These are phyloP conservation scores for Xylaria castorea DNA, from an alignment of 495 filamentous ascomycete genomes.

Conservation along the genomic window DNA sequence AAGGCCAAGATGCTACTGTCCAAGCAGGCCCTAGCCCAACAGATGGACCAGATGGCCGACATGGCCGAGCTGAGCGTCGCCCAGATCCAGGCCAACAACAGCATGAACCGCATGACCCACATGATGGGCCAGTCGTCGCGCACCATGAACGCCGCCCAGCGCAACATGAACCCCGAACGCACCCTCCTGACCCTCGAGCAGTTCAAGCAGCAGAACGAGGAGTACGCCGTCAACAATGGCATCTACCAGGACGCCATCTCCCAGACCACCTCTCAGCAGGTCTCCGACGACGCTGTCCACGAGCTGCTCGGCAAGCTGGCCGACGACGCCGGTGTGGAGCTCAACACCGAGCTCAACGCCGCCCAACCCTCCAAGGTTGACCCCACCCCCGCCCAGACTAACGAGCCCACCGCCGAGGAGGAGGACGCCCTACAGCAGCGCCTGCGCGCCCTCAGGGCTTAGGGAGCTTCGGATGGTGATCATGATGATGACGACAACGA, in stretches of 20 bases:
- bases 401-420: slow-evolving; percentile 64
- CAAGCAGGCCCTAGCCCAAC: slow-evolving; percentile 59
- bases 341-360: slow-evolving; percentile 71
- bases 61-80: slow-evolving; percentile 59
- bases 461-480: slow-evolving; percentile 26
- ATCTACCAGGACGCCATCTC: slow-evolving; percentile 86
- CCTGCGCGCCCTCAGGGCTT: slow-evolving; percentile 60
- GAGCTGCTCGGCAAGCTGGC: slow-evolving; percentile 79
- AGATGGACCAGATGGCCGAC: slow-evolving; percentile 62
- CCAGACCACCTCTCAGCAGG: slow-evolving; percentile 73
- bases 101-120: slow-evolving; percentile 61
- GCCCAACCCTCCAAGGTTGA: slow-evolving; percentile 62
- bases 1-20: slow-evolving; percentile 70
- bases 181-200: slow-evolving; percentile 71
- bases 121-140: slow-evolving; percentile 59
- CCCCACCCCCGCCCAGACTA: slow-evolving; percentile 52
- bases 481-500: background rate
- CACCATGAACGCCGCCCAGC: slow-evolving; percentile 68
- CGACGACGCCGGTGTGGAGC: slow-evolving; percentile 80
- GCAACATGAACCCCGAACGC: slow-evolving; percentile 77
- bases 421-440: slow-evolving; percentile 69
- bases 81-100: slow-evolving; percentile 62
- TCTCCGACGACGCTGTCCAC: slow-evolving; percentile 84
- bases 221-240: slow-evolving; percentile 79
- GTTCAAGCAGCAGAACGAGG: slow-evolving; percentile 83